These are phyloP conservation scores for Eimeria sp. DNA, from an alignment of 169 alveolate genomes.

Conservation along the genomic window DNA sequence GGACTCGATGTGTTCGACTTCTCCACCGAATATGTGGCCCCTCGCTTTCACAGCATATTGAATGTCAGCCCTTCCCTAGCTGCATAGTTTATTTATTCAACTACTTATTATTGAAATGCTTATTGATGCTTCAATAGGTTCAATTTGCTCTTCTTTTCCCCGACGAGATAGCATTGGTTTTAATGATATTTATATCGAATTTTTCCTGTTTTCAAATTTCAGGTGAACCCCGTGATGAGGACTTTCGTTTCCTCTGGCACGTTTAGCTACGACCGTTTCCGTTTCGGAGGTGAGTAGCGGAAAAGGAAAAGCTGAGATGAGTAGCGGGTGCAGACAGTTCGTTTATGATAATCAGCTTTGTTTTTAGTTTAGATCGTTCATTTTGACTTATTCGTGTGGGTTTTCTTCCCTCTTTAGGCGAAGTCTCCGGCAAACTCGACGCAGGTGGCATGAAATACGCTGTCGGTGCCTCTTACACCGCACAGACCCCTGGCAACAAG, in stretches of 20 bases:
- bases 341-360: no score
- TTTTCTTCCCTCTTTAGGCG: slow-evolving; percentile 61
- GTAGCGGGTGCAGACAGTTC: no score
- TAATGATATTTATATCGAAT: background rate
- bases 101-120: background rate
- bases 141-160: background rate
- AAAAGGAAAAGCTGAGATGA: background rate
- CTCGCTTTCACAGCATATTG: slow-evolving; percentile 58
- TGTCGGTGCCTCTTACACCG: slow-evolving; percentile 80
- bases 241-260: slow-evolving; percentile 29
- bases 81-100: background rate
- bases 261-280: slow-evolving; percentile 44
- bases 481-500: slow-evolving; percentile 7
- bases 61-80: background rate
- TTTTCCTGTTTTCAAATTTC: background rate
- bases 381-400: background rate
- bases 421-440: slow-evolving; percentile 78
- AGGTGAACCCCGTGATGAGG: slow-evolving; percentile 30
- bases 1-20: slow-evolving; percentile 57
- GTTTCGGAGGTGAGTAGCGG: background rate
- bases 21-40: slow-evolving; percentile 64
- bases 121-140: background rate
- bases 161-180: background rate
- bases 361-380: background rate
- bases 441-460: slow-evolving; percentile 73